phyloP scores from a whole-genome alignment of 805 yeast species.

The Starmerella kuoi region DNA sequence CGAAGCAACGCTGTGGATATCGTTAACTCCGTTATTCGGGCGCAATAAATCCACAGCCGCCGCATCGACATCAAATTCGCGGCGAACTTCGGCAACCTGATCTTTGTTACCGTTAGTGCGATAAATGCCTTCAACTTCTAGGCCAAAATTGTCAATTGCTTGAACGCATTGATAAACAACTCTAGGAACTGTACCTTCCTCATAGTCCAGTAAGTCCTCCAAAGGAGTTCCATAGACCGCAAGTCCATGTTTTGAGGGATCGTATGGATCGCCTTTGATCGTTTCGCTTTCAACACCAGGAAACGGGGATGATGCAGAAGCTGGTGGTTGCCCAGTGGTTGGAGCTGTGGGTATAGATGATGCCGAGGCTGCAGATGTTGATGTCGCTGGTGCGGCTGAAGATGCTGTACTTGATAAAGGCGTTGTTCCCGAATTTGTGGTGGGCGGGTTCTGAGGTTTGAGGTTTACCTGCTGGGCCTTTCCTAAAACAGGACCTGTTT shows the following conservation, averaged over 20 bases:
- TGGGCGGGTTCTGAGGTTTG: neutral
- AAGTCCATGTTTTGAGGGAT: constrained; percentile 26
- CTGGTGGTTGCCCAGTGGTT: neutral
- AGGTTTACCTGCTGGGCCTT: neutral
- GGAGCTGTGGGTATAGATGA: neutral
- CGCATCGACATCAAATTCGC: constrained; percentile 54
- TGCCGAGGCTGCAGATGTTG: neutral
- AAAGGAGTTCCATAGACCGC: constrained; percentile 74
- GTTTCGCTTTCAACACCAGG: neutral
- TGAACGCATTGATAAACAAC: constrained; percentile 81
- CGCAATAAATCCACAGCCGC: constrained; percentile 40
- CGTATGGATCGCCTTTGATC: constrained; percentile 16
- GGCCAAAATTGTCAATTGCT: constrained; percentile 73
- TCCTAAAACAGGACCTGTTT: constrained; percentile 24
- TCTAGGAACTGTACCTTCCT: constrained; percentile 84
- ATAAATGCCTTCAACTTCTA: constrained; percentile 80
- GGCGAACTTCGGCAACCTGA: constrained; percentile 60
- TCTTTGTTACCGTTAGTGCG: constrained; percentile 69
- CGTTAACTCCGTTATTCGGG: constrained; percentile 53
- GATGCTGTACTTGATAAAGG: neutral
- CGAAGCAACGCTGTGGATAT: constrained; percentile 79
- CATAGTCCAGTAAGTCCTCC: constrained; percentile 63
- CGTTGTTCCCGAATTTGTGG: neutral
- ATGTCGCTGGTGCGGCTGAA: neutral
- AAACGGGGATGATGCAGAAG: neutral